A percentile compares a stretch with the other conserved stretches of the same genome.
Evolutionary conservation across 176 grass and related monocot genomes (phyloP).

Genomic region (Oropetium thomaeum): DNA sequence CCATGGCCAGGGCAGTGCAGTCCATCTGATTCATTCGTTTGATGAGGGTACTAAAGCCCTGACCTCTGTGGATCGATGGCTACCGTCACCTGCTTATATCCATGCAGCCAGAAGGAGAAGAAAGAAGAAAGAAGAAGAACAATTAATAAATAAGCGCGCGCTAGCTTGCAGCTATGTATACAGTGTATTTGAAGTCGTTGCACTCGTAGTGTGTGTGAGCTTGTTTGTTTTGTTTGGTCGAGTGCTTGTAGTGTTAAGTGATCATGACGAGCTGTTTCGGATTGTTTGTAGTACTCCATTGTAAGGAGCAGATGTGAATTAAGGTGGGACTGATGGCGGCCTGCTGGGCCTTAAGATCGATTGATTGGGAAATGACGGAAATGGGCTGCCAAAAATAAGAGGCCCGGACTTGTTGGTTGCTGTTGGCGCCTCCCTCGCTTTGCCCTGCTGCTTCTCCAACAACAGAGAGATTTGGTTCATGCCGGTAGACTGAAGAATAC

Average conservation of each 20-base stretch:
- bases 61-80: too few species aligned
- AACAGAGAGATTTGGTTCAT: background rate
- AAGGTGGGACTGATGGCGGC: background rate
- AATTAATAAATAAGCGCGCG: conserved; percentile 18
- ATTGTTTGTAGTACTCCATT: background rate
- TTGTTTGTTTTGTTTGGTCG: background rate
- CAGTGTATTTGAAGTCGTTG: too few species aligned
- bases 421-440: background rate
- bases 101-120: background rate
- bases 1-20: conserved; percentile 76
- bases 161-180: conserved; percentile 17
- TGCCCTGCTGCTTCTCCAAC: background rate
- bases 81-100: too few species aligned
- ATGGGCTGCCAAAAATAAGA: background rate
- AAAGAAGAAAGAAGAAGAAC: background rate
- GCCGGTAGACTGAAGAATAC: background rate
- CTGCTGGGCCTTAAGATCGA: background rate
- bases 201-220: too few species aligned
- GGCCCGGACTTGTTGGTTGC: background rate
- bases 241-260: conserved; percentile 11
- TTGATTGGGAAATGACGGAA: background rate
- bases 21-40: conserved; percentile 24
- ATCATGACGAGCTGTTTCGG: background rate
- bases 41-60: too few species aligned
- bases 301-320: background rate